phyloP scores from a whole-genome alignment of 805 yeast genomes.

The Wickerhamomyces bovis region DNA sequence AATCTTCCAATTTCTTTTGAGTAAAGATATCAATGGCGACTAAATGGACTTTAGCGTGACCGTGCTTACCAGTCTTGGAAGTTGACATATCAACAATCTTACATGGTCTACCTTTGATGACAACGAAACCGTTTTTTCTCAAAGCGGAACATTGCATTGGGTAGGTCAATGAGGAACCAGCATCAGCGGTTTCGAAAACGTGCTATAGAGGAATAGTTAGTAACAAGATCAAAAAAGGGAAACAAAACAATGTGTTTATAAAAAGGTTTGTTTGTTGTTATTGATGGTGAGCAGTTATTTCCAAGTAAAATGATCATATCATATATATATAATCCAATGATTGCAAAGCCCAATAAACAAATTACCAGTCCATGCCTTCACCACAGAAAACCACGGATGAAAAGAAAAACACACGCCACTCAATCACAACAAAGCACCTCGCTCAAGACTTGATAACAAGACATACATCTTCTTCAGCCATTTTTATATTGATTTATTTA shows the following conservation, averaged over 20 bases:
- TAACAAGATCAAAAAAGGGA: no score
- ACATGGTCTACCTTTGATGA: conserved; percentile 98
- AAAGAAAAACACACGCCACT: neutral
- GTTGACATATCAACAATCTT: conserved; percentile 99
- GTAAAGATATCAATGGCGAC: conserved; percentile 99
- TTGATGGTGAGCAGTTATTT: no score
- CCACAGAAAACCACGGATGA: neutral
- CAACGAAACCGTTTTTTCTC: conserved; percentile 99
- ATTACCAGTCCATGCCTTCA: no score
- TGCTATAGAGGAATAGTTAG: conserved; percentile 46
- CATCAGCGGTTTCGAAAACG: conserved; percentile 95
- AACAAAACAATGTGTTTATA: no score
- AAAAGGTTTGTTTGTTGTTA: no score
- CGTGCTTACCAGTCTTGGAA: conserved; percentile 99
- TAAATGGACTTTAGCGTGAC: conserved; percentile 99
- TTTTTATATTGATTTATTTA: conserved; percentile 9
- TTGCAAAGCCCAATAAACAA: no score
- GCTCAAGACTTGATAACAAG: no score
- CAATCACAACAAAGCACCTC: neutral
- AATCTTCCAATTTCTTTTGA: conserved; percentile 98
- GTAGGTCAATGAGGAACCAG: conserved; percentile 97
- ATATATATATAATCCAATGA: no score
- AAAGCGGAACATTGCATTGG: conserved; percentile 99
- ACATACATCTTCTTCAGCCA: conserved; percentile 29
- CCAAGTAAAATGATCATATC: no score